Evolutionary conservation across 2,329 filamentous ascomycete species (phyloP), one percentile per base, ranked within the genome.

Genomic region (Ascochyta viciae-villosae): DNA sequence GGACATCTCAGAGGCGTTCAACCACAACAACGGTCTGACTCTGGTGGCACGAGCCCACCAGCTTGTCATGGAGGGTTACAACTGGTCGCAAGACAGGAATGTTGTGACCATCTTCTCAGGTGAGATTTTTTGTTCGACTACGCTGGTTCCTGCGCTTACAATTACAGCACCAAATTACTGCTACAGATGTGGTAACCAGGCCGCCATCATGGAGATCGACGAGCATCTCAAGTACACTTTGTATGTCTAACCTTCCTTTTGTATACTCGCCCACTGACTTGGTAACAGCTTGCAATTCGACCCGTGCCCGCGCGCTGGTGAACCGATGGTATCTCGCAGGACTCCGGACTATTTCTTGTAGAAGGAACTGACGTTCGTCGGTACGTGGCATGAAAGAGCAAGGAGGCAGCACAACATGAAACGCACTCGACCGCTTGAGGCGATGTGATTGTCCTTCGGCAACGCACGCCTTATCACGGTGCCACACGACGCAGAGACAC

Each of bases 201-300:
- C 95, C 54, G 95, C 95, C n/a, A 98, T 99, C 77, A 99, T 99
- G 95, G 95, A 98, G 80, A 99, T 99, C 78, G 95, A 98, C 66
- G 95, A 99, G 81, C 93, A 98, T 78, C 82, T 99, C 75, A 98
- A 99, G 83, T 99, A 98, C 81, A 98, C 95, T 73, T 98, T 99
- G 94, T 97, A 85, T 79, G 92, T 88, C 29, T 29, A 16, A 41
- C n/a, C 27, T 16, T 19, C n/a, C 7, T 39, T 10, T 6, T 16
- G 6, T 16, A 19, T 27, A 12, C 13, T 26, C n/a, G 6, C 6
- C 7, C 29, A 58, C 69, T 76, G 56, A 75, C 64, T 44, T 24
- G 23, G 31, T n/a, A 26, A 56, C 71, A 99, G 95, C 89, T 82
- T 99, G 80, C 95, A 99, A 88, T 99, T 98, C 78, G 95, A 99